Evolutionary conservation across 768 basidiomycete species (phyloP).

Genomic region (Kockovaella imperatae): DNA sequence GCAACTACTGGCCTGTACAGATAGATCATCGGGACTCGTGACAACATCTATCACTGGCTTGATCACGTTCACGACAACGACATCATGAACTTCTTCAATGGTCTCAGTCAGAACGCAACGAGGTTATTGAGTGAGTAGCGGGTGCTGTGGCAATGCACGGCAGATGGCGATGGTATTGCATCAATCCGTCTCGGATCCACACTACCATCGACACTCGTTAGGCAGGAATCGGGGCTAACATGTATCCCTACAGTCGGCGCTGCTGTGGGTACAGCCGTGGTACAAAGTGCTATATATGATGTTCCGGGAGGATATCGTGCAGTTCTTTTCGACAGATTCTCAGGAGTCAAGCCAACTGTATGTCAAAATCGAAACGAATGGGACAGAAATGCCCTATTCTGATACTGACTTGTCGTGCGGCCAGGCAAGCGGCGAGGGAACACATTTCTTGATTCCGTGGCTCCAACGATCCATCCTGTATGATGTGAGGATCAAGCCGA

Average conservation of each 20-base stretch:
- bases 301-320: conserved; percentile 78
- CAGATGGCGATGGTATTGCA: not conserved
- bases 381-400: not conserved
- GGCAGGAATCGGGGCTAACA: not conserved
- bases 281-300: conserved; percentile 55
- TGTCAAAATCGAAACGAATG: conserved; percentile 21
- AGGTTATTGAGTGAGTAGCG: not conserved
- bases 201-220: not conserved
- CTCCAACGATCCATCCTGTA: conserved; percentile 92
- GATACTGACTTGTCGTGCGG: not conserved
- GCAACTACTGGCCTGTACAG: too few species aligned
- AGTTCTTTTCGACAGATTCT: conserved; percentile 97
- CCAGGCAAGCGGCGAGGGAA: conserved; percentile 83
- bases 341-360: conserved; percentile 76
- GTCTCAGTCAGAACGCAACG: not conserved
- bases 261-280: conserved; percentile 48
- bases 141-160: not conserved
- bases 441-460: conserved; percentile 93
- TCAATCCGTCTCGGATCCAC: not conserved
- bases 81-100: too few species aligned
- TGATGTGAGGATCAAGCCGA: conserved; percentile 93
- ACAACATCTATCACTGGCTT: too few species aligned
- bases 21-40: too few species aligned
- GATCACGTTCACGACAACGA: too few species aligned
- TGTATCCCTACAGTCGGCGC: not conserved